Percentiles rank a stretch among this genome's conserved stretches.
These are phyloP conservation scores for Plectosphaerella sp. DNA, from an alignment of 2,329 filamentous ascomycete genomes.

Conservation along the genomic window DNA sequence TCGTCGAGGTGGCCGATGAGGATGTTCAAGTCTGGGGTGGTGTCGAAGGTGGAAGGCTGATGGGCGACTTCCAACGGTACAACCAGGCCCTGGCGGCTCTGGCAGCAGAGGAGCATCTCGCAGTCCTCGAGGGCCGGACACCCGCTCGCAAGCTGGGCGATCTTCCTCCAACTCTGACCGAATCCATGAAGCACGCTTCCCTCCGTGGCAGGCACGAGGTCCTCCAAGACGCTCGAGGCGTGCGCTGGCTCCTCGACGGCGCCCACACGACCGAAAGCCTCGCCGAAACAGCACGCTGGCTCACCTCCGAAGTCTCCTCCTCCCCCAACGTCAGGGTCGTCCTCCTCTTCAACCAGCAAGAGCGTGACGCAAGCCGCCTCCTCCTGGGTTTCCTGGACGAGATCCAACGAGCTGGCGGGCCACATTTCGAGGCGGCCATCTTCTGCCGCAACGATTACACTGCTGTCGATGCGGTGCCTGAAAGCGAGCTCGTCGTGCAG, in stretches of 20 bases:
- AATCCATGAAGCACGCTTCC: conserved; percentile 61
- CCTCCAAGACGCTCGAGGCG: conserved; percentile 33
- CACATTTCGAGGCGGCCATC: not conserved
- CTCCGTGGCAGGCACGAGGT: conserved; percentile 77
- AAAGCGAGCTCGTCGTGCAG: not conserved
- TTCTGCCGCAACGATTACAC: not conserved
- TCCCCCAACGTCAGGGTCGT: conserved; percentile 31
- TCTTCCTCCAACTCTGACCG: conserved; percentile 51
- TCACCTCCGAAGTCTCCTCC: conserved; percentile 37
- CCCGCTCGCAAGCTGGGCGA: conserved; percentile 35
- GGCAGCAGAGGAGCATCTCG: conserved; percentile 24
- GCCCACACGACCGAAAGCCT: conserved; percentile 87
- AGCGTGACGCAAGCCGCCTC: conserved; percentile 66
- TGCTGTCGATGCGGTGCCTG: not conserved
- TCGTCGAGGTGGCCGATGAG: conserved; percentile 7
- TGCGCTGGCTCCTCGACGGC: conserved; percentile 80
- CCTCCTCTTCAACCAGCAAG: conserved; percentile 91
- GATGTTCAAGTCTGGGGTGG: conserved; percentile 5
- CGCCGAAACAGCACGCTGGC: conserved; percentile 72
- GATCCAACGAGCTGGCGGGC: conserved; percentile 53
- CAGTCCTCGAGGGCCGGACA: conserved; percentile 31
- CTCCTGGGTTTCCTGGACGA: conserved; percentile 38
- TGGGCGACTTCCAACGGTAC: conserved; percentile 54
- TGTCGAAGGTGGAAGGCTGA: conserved; percentile 31
- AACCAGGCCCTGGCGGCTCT: conserved; percentile 53